Evolutionary conservation across 2,329 filamentous ascomycete species (phyloP), one percentile per base, ranked within the genome.

Genomic region (Hymenoscyphus fructigenus): DNA sequence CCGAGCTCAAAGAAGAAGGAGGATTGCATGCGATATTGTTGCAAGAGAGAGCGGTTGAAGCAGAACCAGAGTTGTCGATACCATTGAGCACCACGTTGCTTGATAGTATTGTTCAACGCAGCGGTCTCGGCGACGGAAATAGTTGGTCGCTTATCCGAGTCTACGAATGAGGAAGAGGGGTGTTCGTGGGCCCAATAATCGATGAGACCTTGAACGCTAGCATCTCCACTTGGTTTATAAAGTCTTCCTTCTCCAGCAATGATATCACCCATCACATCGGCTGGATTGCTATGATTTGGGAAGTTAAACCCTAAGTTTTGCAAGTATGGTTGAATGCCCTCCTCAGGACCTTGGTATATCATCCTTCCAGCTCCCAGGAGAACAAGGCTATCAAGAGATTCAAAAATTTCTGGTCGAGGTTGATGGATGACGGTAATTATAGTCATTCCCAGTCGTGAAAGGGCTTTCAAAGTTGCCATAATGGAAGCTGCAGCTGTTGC

Each of bases 401-500:
- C 80, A 70, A 85, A 85, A 6, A 85, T 75, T 57, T 84, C 79
- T 0, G 82, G 82, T 6, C 79, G 82, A 1, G 84, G 84, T 68
- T 86, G 84, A 68, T 86, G 84, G 17, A 86, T 82, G 0, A 84
- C 85, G 56, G 81, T 83, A 0, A 86, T 77, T 1, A 86, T 78
- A 1, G 83, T 83, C 69, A 85, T 83, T 0, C 83, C 83, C 0
- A 79, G 78, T 57, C 81, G 77, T 0, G 87, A 83, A 0, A 90
- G 80, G 69, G 87, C 88, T 62, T 86, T 82, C 0, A 91, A 76
- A 70, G 90, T 85, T 0, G 81, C 76, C 65, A 84, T 83, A 56
- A 90, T 89, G 0, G 86, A 84, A 82, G 85, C 89, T 0, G 87
- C 84, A 57, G 81, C 84, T 73, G 89, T 84, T 0, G 82, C 84